Evolutionary conservation across 768 basidiomycete genomes (phyloP).

Genomic region (Lentinula aciculospora): DNA sequence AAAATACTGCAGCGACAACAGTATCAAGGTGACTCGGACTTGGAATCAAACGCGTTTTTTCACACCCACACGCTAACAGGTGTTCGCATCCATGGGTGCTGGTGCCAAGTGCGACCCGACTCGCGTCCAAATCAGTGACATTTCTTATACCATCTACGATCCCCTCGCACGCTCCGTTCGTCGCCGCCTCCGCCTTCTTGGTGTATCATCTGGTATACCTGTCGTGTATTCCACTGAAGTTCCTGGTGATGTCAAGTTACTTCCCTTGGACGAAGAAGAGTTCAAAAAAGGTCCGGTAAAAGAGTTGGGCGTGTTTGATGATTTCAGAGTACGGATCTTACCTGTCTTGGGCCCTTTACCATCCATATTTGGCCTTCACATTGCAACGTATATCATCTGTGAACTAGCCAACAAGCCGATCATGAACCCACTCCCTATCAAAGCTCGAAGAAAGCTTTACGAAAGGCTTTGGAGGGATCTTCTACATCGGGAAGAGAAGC

Average conservation of each 20-base stretch:
- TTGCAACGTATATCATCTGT: conserved; percentile 84
- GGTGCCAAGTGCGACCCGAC: conserved; percentile 94
- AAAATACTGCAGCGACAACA: conserved; percentile 75
- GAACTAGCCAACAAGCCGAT: conserved; percentile 83
- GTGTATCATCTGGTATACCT: conserved; percentile 64
- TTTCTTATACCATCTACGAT: conserved; percentile 89
- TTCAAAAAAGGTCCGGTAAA: conserved; percentile 85
- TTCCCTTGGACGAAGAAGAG: conserved; percentile 90
- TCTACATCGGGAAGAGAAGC: conserved; percentile 65
- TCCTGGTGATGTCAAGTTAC: conserved; percentile 78
- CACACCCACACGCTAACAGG: conserved; percentile 38
- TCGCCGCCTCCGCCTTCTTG: conserved; percentile 58
- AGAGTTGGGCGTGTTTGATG: conserved; percentile 85
- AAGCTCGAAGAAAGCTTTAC: conserved; percentile 80
- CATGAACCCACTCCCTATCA: conserved; percentile 77
- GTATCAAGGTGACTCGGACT: conserved; percentile 57
- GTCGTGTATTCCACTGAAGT: conserved; percentile 97
- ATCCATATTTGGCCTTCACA: conserved; percentile 85
- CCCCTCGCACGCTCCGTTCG: conserved; percentile 91
- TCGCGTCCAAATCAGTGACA: conserved; percentile 91
- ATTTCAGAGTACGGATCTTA: conserved; percentile 89
- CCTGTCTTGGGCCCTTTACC: conserved; percentile 90
- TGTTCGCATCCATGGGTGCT: conserved; percentile 97
- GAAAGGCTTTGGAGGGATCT: conserved; percentile 74
- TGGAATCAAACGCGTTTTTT: not conserved